Conservation (phyloP, 768 basidiomycete genomes). For the Astraeus odoratus region DNA sequence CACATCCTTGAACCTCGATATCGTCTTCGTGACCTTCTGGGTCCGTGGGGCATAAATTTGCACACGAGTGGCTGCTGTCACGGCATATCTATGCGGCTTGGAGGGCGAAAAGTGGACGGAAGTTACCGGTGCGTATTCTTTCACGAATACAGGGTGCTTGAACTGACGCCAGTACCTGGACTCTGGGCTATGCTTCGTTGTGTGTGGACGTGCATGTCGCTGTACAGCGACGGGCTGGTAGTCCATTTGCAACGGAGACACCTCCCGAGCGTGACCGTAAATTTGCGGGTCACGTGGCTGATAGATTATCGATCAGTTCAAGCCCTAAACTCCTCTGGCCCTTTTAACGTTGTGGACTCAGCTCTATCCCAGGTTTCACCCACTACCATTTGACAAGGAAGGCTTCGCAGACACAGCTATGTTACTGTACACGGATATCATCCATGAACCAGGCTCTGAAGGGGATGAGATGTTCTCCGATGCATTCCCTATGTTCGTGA, state of each 20-base stretch:
- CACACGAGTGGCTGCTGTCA: slow-evolving; percentile 88
- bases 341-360: too few relatives aligned
- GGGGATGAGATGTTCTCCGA: slow-evolving; percentile 93
- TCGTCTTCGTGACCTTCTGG: slow-evolving; percentile 93
- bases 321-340: too few relatives aligned
- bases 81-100: slow-evolving; percentile 90
- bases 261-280: slow-evolving; percentile 12
- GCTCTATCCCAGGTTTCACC: background rate
- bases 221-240: slow-evolving; percentile 71
- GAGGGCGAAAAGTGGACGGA: slow-evolving; percentile 86
- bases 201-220: slow-evolving; percentile 48
- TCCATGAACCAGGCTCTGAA: too few relatives aligned
- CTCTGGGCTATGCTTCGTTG: slow-evolving; percentile 62
- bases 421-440: slow-evolving; percentile 70
- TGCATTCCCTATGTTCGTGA: slow-evolving; percentile 75
- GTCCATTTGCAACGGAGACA: slow-evolving; percentile 47
- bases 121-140: slow-evolving; percentile 95
- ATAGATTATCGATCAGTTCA: background rate
- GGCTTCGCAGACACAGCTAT: slow-evolving; percentile 32
- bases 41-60: slow-evolving; percentile 96
- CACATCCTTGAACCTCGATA: slow-evolving; percentile 95
- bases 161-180: slow-evolving; percentile 84
- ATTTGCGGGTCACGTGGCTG: slow-evolving; percentile 8
- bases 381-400: slow-evolving; percentile 6
- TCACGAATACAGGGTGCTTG: slow-evolving; percentile 88